These are phyloP conservation scores for Grosmannia clavigera DNA, from an alignment of 2,329 filamentous ascomycete species.

Conservation along the genomic window DNA sequence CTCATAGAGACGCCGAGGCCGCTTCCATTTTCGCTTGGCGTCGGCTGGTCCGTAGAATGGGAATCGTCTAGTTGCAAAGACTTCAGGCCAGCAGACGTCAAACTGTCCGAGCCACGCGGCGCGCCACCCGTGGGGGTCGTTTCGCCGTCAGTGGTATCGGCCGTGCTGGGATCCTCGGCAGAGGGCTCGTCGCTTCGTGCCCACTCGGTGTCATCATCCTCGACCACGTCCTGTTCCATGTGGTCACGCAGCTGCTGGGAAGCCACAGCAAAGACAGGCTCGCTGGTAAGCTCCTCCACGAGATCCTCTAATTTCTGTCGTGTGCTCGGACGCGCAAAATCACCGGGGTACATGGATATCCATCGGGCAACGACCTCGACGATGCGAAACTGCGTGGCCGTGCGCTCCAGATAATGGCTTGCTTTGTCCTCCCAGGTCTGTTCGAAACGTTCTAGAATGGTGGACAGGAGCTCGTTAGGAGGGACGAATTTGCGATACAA, in stretches of 20 bases:
- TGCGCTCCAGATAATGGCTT: conserved; percentile 61
- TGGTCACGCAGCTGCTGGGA: conserved; percentile 75
- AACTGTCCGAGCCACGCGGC: conserved; percentile 4
- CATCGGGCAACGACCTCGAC: conserved; percentile 78
- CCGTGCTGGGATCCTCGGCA: conserved; percentile 6
- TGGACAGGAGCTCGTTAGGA: conserved; percentile 63
- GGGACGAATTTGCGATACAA: conserved; percentile 89
- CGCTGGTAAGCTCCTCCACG: conserved; percentile 58
- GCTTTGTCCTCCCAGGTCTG: conserved; percentile 52
- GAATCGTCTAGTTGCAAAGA: conserved; percentile 37
- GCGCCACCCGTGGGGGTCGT: conserved; percentile 8
- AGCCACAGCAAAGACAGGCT: conserved; percentile 72
- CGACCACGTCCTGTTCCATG: conserved; percentile 56
- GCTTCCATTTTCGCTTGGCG: conserved; percentile 21
- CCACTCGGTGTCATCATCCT: conserved; percentile 91
- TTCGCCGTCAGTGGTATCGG: conserved; percentile 9
- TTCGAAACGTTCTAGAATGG: conserved; percentile 68
- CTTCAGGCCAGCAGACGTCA: conserved; percentile 31
- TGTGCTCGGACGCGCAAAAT: conserved; percentile 73
- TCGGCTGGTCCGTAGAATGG: conserved; percentile 23
- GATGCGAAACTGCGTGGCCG: conserved; percentile 69
- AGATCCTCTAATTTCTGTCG: conserved; percentile 63
- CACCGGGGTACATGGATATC: conserved; percentile 81
- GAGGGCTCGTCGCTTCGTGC: conserved; percentile 61
- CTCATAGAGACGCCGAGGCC: background rate